Evolutionary conservation across 208 protist genomes (phyloP), one percentile per base, ranked within the genome.

Genomic region (Kentomonas sorsogonicus): DNA sequence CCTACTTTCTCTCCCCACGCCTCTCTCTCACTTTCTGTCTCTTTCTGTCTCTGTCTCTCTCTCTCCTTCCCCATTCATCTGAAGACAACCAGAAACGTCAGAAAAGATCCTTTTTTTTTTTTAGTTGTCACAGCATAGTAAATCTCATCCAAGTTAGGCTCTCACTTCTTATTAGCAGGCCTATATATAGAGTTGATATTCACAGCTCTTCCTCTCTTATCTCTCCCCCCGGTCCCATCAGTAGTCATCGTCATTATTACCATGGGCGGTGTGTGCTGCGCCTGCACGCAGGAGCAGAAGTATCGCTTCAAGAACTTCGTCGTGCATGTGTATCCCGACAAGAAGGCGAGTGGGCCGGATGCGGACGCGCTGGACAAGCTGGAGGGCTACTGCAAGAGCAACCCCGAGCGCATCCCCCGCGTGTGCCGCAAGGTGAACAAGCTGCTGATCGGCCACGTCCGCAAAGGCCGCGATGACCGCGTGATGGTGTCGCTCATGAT

Each of bases 251-350:
- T n/a, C n/a, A n/a, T n/a, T n/a, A n/a, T n/a, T n/a, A n/a, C n/a
- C n/a, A n/a, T n/a, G n/a, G n/a, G n/a, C n/a, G 63, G 66, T 0
- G 58, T 48, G 20, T 62, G 52, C 13, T 74, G 73, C 58, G 71
- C 67, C 46, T 88, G 74, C 64, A 54, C 60, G 7, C 63, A 76
- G 34, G 63, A 77, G 41, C 72, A 72, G 29, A 83, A 74, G 57
- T 83, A 81, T 31, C 82, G 83, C 39, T 93, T 87, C 68, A 93
- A 93, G 33, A 69, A 72, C 52, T 89, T 91, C 46, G 83, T 93
- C 33, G 53, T 83, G 25, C 74, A 72, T 15, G 79, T 87, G n/a
- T 93, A 90, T 52, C 79, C 78, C 11, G 67, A 77, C 26, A 44
- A 75, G 47, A 36, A 52, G 7, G 41, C 73, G 34, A 72, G 55